These are phyloP conservation scores for Phytopythium chamaehyphon DNA, from an alignment of 352 stramenopile genomes.

Conservation along the genomic window DNA sequence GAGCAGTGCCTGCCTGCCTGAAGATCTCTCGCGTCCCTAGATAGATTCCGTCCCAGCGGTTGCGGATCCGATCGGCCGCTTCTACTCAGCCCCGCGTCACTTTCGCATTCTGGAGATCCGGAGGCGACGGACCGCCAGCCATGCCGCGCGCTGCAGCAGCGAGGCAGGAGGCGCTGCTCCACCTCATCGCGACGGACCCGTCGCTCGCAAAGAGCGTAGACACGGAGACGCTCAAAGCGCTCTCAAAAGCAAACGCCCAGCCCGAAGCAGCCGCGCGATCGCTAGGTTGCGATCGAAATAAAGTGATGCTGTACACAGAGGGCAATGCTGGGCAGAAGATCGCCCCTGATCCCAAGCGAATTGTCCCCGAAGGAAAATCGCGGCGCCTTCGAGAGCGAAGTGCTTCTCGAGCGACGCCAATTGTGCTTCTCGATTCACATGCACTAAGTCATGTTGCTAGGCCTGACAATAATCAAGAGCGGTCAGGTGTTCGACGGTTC, in stretches of 20 bases:
- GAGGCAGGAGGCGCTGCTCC: slow-evolving; percentile 44
- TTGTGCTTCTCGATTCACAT: slow-evolving; percentile 30
- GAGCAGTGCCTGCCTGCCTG: too few relatives aligned
- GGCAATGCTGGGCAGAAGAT: neutral
- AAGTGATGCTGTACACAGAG: slow-evolving; percentile 2
- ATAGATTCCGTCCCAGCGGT: too few relatives aligned
- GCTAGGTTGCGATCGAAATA: neutral
- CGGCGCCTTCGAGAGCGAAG: too few relatives aligned
- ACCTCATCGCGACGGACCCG: slow-evolving; percentile 39
- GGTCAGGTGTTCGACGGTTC: neutral
- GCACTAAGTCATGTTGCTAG: slow-evolving; percentile 11
- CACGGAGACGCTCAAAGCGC: slow-evolving; percentile 28
- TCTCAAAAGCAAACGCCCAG: slow-evolving; percentile 20
- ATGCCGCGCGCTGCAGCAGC: slow-evolving; percentile 24
- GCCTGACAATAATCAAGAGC: neutral
- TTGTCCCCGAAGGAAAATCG: too few relatives aligned
- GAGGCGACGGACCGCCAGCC: slow-evolving; percentile 1
- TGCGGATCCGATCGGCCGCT: too few relatives aligned
- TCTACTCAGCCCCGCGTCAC: too few relatives aligned
- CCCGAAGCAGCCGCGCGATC: too few relatives aligned
- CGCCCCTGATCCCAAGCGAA: neutral
- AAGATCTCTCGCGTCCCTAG: too few relatives aligned
- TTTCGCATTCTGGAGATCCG: neutral
- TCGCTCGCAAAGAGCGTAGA: slow-evolving; percentile 35
- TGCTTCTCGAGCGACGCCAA: neutral